Evolutionary conservation across 768 basidiomycete genomes (phyloP).

Genomic region (Pisolithus albus): DNA sequence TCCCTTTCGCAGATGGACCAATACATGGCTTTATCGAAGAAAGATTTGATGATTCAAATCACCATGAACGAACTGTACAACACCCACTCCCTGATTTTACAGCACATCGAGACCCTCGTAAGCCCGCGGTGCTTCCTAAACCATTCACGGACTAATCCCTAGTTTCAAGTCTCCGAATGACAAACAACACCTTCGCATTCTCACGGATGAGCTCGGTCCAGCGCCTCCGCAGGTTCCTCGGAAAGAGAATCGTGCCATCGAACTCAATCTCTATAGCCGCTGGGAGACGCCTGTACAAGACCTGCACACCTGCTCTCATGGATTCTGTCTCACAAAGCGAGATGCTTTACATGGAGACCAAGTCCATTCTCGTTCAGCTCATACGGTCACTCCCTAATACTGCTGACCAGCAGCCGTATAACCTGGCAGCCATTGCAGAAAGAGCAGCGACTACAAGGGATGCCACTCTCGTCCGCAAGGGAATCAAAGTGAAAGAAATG

Average conservation of each 20-base stretch:
- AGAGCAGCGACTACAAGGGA: conserved; percentile 97
- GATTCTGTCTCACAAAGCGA: conserved; percentile 96
- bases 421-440: conserved; percentile 85
- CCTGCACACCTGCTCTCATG: conserved; percentile 92
- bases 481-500: conserved; percentile 99
- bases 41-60: conserved; percentile 96
- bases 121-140: conserved; percentile 22
- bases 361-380: conserved; percentile 97
- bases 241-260: conserved; percentile 94
- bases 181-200: conserved; percentile 92
- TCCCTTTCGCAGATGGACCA: conserved; percentile 79
- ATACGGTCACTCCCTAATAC: conserved; percentile 88
- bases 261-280: conserved; percentile 87
- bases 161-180: conserved; percentile 82
- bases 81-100: conserved; percentile 90
- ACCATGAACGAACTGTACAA: conserved; percentile 99
- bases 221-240: conserved; percentile 95
- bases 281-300: conserved; percentile 99
- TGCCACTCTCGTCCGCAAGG: conserved; percentile 88
- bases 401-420: conserved; percentile 81
- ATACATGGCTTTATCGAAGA: conserved; percentile 99
- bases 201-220: conserved; percentile 92
- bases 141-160: background rate
- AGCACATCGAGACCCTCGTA: conserved; percentile 93
- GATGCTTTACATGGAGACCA: conserved; percentile 99